Base-by-base conservation (phyloP, 2,329 filamentous ascomycete species). In the Aspergillus sp. region DNA sequence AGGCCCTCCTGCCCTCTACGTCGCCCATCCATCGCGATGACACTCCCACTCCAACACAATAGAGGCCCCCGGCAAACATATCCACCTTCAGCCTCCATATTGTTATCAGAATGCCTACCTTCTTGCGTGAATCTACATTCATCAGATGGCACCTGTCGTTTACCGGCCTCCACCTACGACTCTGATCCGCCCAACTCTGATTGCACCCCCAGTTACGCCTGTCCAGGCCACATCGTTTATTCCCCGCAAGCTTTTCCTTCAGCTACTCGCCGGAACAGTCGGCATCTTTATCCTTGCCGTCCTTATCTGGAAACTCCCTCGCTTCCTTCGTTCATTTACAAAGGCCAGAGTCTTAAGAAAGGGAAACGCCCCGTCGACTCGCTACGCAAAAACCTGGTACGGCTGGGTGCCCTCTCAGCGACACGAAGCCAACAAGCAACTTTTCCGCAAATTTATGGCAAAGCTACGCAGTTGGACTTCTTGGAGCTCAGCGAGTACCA, bases 301-400 rank as follows among this genome's bases (percentile, higher is more conserved):
- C 17, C 52, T 76, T 6, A 68, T 73, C 52, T 77, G 75, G 75
- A 77, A 74, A 53, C 54, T 70, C 31, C 75, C 74, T 9, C 60
- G 66, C 3, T 71, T 74, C 53, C 58, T 75, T 57, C 74, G 75
- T 52, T 68, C 55, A 2, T 74, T 77, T 51, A 77, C 66, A 7
- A 64, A 66, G 52, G 57, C 68, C 40, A 72, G 65, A 59, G 69
- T 78, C 31, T 51, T 76, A 19, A 53, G 61, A 45, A 62, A 59
- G 52, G 72, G 71, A 23, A 76, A 72, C 58, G 51, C 60, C 4
- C 61, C 67, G 9, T 65, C 64, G 15, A 63, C 66, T 59, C 72
- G 73, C 14, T 76, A 75, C 58, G 70, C 69, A 23, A 74, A 69
- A 43, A 76, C 75, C 12, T 78, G 75, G 75, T 76, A 77, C 57